Conservation (phyloP, 768 basidiomycete species). For the Phylloporus sp. region DNA sequence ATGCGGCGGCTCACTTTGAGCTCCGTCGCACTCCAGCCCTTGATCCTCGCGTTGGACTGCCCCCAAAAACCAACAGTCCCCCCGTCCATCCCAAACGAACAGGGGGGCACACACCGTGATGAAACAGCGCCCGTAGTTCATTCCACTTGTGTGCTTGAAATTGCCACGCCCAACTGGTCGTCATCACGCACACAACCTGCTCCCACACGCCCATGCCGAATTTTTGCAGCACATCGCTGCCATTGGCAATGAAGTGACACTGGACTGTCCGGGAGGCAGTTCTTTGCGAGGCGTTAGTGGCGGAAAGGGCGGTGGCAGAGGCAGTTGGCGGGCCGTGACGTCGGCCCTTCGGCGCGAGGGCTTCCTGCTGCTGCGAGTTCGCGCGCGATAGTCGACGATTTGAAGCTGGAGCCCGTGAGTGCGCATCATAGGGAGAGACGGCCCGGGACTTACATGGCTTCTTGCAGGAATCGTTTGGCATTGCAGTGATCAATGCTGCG, state of each 20-base stretch:
- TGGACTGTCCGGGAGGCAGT: slow-evolving; percentile 35
- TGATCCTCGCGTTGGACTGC: slow-evolving; percentile 63
- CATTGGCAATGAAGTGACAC: slow-evolving; percentile 85
- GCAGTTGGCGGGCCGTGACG: slow-evolving; percentile 50
- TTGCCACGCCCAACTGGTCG: slow-evolving; percentile 98
- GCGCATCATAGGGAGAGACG: too few relatives aligned
- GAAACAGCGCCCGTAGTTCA: slow-evolving; percentile 87
- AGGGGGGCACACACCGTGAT: slow-evolving; percentile 83
- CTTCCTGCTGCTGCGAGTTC: slow-evolving; percentile 68
- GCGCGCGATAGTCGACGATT: slow-evolving; percentile 70
- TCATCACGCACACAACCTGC: slow-evolving; percentile 95
- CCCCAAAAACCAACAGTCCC: background rate
- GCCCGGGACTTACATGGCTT: slow-evolving; percentile 55
- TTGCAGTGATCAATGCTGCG: slow-evolving; percentile 95
- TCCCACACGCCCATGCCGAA: slow-evolving; percentile 95
- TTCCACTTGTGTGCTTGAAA: slow-evolving; percentile 96
- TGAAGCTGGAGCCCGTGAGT: slow-evolving; percentile 45
- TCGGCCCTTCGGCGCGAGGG: slow-evolving; percentile 74
- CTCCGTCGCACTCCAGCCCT: slow-evolving; percentile 96
- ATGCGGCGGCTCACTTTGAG: slow-evolving; percentile 55
- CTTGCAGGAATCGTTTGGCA: slow-evolving; percentile 89
- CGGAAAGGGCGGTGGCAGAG: slow-evolving; percentile 13
- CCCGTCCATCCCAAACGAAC: too few relatives aligned
- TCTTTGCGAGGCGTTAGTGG: slow-evolving; percentile 16
- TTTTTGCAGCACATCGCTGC: slow-evolving; percentile 86